Evolutionary conservation across 108 stramenopile genomes (phyloP), one percentile per base, ranked within the genome.

Genomic region (Cyclotella sp.): DNA sequence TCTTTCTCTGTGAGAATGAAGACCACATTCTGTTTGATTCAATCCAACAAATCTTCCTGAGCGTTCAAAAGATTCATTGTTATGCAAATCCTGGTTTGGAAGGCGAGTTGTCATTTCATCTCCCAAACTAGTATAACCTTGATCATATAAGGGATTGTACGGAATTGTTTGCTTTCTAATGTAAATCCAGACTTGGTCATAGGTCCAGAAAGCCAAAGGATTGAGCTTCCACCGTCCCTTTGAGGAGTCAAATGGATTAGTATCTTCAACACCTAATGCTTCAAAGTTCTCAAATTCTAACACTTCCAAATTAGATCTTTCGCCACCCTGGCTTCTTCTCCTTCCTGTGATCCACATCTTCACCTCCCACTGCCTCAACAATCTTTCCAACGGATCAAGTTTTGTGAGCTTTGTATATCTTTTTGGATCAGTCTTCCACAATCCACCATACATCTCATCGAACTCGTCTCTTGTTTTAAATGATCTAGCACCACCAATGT

Each of bases 21-120:
- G 80, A 46, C 86, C 84, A 70, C 86, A 87, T 68, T 87, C 83
- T 30, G 84, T 84, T 39, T 64, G 73, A 65, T 86, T 84, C 57
- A 86, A 16, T 3, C 72, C 83, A 19, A 72, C 54, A 63, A 87
- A 87, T 30, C 86, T 43, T 21, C 86, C 84, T 11, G 83, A 80
- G 5, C 86, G 68, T 60, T 87, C 86, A 44, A 72, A 70, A 12
- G 22, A 53, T 55, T 64, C 54, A 52, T 66, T 69, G 3, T 53
- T 62, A 13, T 41, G 12, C 15, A 52, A 5, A 4, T 26, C 0
- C 22, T 47, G 0, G 13, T 62, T 62, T 43, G 54, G 70, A 26
- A 60, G 64, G 27, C 49, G 43, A 9, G 84, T 84, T 22, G 84
- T 87, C 83, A 82, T 84, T 34, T 59, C 66, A 75, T 87, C 86